Evolutionary conservation across 257 asterid genomes (phyloP).

Genomic region (Solanum chaucha): DNA sequence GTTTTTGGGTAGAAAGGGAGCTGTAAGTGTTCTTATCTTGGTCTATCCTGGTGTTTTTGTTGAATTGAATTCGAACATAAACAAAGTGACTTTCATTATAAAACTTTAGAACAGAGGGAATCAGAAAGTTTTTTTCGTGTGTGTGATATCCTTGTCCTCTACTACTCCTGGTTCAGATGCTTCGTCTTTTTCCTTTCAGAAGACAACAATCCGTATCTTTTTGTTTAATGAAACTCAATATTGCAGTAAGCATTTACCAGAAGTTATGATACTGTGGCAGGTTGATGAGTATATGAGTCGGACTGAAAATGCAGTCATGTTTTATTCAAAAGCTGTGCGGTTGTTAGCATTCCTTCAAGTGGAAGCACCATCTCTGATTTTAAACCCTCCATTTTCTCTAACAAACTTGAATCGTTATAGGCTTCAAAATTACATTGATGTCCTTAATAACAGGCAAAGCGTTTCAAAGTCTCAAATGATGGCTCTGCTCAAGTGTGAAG

Average conservation of each 20-base stretch:
- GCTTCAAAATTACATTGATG: conserved; percentile 52
- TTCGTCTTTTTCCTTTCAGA: background rate
- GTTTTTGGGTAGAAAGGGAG: conserved; percentile 64
- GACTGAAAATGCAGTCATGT: conserved; percentile 37
- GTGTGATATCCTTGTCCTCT: background rate
- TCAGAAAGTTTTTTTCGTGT: background rate
- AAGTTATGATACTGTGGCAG: conserved; percentile 22
- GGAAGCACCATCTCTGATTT: conserved; percentile 66
- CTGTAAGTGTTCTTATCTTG: conserved; percentile 44
- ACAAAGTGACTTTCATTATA: no score
- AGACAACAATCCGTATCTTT: background rate
- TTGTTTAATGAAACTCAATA: background rate
- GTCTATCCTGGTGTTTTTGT: background rate
- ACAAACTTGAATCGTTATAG: conserved; percentile 65
- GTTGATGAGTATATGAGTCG: conserved; percentile 72
- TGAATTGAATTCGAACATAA: no score
- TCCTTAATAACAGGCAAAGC: conserved; percentile 52
- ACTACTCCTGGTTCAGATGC: background rate
- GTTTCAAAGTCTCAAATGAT: conserved; percentile 55
- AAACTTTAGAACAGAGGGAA: background rate
- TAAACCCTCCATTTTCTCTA: conserved; percentile 76
- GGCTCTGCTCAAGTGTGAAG: conserved; percentile 41
- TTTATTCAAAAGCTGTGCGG: conserved; percentile 54
- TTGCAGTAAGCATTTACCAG: background rate
- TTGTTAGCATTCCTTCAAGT: conserved; percentile 47